phyloP scores from a whole-genome alignment of 352 stramenopile genomes.

The Thalassiosira livingstoniorum region DNA sequence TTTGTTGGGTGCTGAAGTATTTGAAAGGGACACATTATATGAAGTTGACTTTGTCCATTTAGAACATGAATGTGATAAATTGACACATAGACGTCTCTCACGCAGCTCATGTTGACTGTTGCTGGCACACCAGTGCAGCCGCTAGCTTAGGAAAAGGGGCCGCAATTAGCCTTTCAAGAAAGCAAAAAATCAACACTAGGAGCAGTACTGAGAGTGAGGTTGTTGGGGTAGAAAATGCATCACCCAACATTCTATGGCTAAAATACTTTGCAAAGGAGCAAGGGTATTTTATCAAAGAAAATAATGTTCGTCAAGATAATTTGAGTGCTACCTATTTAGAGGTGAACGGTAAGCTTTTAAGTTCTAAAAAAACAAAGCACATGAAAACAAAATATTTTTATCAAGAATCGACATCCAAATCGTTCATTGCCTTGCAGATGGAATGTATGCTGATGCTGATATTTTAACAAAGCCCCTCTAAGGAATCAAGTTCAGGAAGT shows the following conservation, averaged over 20 bases:
- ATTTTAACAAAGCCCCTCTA: not conserved
- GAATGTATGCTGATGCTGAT: not conserved
- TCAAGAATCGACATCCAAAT: not conserved
- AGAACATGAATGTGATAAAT: not conserved
- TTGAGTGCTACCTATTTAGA: not conserved
- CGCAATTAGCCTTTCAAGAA: not conserved
- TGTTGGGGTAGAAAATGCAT: not conserved
- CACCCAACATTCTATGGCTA: not conserved
- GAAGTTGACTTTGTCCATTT: no score
- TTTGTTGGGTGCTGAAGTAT: no score
- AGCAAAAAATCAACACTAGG: not conserved
- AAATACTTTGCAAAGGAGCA: no score
- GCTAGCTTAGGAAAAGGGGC: not conserved
- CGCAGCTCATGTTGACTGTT: not conserved
- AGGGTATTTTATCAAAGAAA: no score
- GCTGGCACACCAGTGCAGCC: not conserved
- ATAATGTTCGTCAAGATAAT: not conserved
- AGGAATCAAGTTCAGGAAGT: not conserved
- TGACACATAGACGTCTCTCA: not conserved
- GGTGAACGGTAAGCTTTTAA: no score
- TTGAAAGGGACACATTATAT: no score
- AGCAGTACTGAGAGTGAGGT: no score
- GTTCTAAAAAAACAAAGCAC: not conserved
- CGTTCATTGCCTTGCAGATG: not conserved
- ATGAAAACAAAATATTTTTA: not conserved